Conservation (phyloP, 345 rosid genomes). For the Eucalyptus curtisii region DNA sequence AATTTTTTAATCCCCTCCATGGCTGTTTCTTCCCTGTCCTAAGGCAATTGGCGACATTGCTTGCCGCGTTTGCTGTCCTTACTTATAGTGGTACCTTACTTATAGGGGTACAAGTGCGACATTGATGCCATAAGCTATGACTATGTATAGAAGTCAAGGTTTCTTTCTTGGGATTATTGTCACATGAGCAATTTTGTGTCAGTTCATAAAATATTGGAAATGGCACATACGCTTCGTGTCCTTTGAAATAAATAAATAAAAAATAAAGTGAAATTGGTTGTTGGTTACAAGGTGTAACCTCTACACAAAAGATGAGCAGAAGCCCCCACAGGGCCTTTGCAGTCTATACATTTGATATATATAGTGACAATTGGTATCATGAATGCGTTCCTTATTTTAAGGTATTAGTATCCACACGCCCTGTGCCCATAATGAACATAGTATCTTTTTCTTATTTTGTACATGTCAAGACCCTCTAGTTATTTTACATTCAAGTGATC, state of each 20-base stretch:
- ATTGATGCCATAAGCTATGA: neutral
- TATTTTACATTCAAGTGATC: no score
- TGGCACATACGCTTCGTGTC: neutral
- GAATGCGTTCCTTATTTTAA: no score
- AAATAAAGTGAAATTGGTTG: no score
- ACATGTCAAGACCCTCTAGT: no score
- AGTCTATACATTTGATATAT: no score
- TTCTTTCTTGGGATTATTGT: neutral
- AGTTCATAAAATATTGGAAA: neutral
- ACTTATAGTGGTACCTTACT: neutral
- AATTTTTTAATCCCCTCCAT: neutral
- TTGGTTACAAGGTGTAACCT: no score
- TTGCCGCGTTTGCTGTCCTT: neutral
- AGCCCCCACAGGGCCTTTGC: no score
- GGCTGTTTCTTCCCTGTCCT: neutral
- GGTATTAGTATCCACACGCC: accelerated
- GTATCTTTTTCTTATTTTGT: no score
- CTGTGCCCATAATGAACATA: no score
- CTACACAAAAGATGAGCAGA: no score
- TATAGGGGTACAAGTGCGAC: neutral
- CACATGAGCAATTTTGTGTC: neutral
- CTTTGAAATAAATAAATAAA: neutral
- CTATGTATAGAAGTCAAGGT: neutral
- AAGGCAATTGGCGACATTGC: neutral
- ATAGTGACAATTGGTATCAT: no score